Evolutionary conservation across 768 basidiomycete genomes (phyloP).

Genomic region (Suillus discolor): DNA sequence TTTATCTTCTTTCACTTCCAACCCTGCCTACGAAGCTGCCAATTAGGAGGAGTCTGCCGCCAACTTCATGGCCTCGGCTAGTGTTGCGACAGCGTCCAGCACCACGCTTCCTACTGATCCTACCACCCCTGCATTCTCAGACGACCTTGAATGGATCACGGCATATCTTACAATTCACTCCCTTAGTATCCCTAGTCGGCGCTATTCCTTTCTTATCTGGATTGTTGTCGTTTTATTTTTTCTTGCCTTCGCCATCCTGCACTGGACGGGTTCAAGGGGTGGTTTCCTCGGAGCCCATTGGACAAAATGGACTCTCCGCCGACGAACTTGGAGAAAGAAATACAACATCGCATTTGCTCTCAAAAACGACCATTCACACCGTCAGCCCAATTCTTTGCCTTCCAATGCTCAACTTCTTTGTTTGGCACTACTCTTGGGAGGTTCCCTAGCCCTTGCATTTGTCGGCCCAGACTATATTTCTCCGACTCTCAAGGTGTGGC

Average conservation of each 20-base stretch:
- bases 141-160: conserved; percentile 53
- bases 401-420: conserved; percentile 66
- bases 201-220: conserved; percentile 64
- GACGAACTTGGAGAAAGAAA: conserved; percentile 59
- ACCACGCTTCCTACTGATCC: conserved; percentile 36
- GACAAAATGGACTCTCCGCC: conserved; percentile 59
- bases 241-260: conserved; percentile 42
- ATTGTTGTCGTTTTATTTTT: conserved; percentile 47
- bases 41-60: neutral
- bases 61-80: conserved; percentile 9
- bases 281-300: conserved; percentile 54
- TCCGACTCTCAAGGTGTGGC: conserved; percentile 49
- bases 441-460: conserved; percentile 50
- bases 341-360: conserved; percentile 39
- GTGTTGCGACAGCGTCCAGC: conserved; percentile 2
- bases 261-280: conserved; percentile 43
- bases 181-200: conserved; percentile 51
- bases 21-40: neutral
- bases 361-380: conserved; percentile 36
- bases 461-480: conserved; percentile 72
- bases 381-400: conserved; percentile 51
- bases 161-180: conserved; percentile 61
- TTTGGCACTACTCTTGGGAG: conserved; percentile 44
- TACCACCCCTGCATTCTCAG: conserved; percentile 43
- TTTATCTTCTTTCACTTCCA: neutral